Evolutionary conservation across 2,329 filamentous ascomycete genomes (phyloP), one percentile per base, ranked within the genome.

Genomic region (Fusarium multiceps): DNA sequence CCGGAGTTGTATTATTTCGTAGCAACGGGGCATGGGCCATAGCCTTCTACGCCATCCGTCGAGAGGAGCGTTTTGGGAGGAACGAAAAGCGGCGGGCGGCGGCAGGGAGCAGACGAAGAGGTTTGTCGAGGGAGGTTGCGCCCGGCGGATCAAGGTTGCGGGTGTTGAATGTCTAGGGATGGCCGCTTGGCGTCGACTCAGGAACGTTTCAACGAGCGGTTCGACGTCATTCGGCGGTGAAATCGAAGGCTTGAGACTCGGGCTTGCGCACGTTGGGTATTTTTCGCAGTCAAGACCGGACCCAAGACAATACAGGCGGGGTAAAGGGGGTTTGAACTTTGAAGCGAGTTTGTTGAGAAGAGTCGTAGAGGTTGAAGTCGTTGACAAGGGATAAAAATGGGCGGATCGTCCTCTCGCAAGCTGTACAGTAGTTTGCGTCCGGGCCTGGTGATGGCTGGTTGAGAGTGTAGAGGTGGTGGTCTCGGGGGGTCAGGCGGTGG

Each of bases 11-110:
- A 75, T 87, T 87, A 75, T 84, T 88, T 85, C 87, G 83, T 74
- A 88, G 78, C 72, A 88, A 80, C 74, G 87, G 84, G 81, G 86
- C 86, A 84, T 88, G 84, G 79, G 87, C 86, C 87, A 88, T 88
- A 75, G 78, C 82, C 79, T 80, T 75, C 67, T 78, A 79, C 74
- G 80, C 82, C 83, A 83, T 84, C 75, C 80, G 81, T 76, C 68
- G 68, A 51, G 48, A 56, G 55, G 49, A 43, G 53, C 53, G 63
- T 32, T 45, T n/a, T 10, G 45, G 40, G 66, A 40, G 49, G 63
- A 48, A 45, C 37, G 51, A 43, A 41, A 60, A 42, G 55, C 57
- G 61, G 59, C 51, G 51, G 51, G 60, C 59, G 50, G 41, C 49
- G 21, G 21, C 21, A 71, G 51, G 54, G 66, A 41, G 61, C 20